Percentiles rank a stretch among this genome's conserved stretches.
Evolutionary conservation across 306 rosid genomes (phyloP).

Genomic region (Glycine latifolia): DNA sequence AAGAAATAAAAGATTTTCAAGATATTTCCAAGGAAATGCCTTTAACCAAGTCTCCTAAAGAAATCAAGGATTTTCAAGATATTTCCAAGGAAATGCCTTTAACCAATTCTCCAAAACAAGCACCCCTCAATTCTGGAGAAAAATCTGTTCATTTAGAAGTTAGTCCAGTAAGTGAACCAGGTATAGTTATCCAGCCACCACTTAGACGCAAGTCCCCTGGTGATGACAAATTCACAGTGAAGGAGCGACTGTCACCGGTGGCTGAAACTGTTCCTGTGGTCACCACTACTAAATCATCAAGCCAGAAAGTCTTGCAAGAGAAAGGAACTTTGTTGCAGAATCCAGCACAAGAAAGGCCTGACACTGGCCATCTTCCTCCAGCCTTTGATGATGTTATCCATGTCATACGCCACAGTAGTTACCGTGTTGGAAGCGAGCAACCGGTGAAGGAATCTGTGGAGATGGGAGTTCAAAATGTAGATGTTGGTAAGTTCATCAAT

Average conservation of each 20-base stretch:
- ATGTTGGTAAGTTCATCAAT: constrained; percentile 78
- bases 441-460: constrained; percentile 79
- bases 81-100: constrained; percentile 48
- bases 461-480: constrained; percentile 90
- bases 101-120: constrained; percentile 49
- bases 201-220: constrained; percentile 53
- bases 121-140: constrained; percentile 53
- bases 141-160: constrained; percentile 54
- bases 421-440: constrained; percentile 89
- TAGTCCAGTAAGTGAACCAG: constrained; percentile 52
- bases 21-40: constrained; percentile 48
- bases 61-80: neutral
- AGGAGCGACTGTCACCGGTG: constrained; percentile 67
- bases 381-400: constrained; percentile 95
- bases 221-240: constrained; percentile 84
- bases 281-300: constrained; percentile 50
- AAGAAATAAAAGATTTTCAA: constrained; percentile 53
- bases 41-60: constrained; percentile 38
- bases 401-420: constrained; percentile 97
- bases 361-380: constrained; percentile 74
- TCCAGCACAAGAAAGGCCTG: constrained; percentile 61
- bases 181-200: constrained; percentile 47
- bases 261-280: constrained; percentile 56
- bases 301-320: constrained; percentile 65
- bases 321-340: constrained; percentile 57